These are phyloP conservation scores for rapeseed (Brassica napus) DNA, from an alignment of 345 rosid species.

Conservation along the genomic window Da-Ae NC_063449.1:12857001-12857500, in stretches of 20 bases:
- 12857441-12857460: background rate
- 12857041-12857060: background rate
- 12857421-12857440: background rate
- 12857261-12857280: constrained; percentile 18
- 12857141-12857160: constrained; percentile 22
- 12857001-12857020: constrained; percentile 76
- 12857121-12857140: constrained; percentile 20
- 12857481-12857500: constrained; percentile 48
- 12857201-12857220: background rate
- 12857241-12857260: constrained; percentile 18
- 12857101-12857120: background rate
- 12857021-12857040: constrained; percentile 49
- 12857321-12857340: constrained; percentile 25
- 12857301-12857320: constrained; percentile 29
- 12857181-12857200: constrained; percentile 24
- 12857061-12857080: background rate
- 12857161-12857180: constrained; percentile 23
- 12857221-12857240: constrained; percentile 13
- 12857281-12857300: constrained; percentile 14
- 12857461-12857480: background rate
- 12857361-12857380: background rate
- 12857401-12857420: background rate
- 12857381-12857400: constrained; percentile 10
- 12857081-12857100: constrained; percentile 22
- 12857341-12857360: constrained; percentile 7